Base-by-base conservation (phyloP, 352 stramenopile species). In the Hyaloperonospora arabidopsidis region DNA sequence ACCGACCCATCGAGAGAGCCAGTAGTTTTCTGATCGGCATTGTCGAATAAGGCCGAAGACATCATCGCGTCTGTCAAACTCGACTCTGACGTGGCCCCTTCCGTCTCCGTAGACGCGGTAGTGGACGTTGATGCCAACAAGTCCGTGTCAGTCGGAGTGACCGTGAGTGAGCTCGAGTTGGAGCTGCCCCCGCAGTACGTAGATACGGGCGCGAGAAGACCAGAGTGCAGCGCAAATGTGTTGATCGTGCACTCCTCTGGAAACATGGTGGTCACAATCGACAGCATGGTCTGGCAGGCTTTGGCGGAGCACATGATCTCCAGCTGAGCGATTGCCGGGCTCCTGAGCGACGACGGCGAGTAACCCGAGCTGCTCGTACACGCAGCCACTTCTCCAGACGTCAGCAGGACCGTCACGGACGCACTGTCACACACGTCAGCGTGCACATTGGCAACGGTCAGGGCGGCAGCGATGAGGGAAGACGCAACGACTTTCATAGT, bases 301-400 rank as follows among this genome's bases (percentile, higher is more conserved):
- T 54, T 49, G 57, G 45, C 68, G 21, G 57, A 49, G 57, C 67
- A 76, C 56, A 76, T 76, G 46, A 54, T 45, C 21, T 43, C 15
- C 49, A 68, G 50, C 54, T 68, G 25, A 28, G 51, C 45, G 22
- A 61, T 54, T n/a, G 62, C 57, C 5, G 67, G 67, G n/a, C 62
- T 52, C 29, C 41, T 18, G 38, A 72, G 51, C 48, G 67, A 76
- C 17, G 57, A 68, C 34, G 70, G 50, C 12, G 51, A 48, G 54
- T 76, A 76, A 19, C 60, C 60, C 5, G 67, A 76, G 32, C 65
- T 57, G 21, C 51, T 44, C 25, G 52, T 22, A 45, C 67, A 76
- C 38, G 46, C 53, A 22, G 53, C 70, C 28, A 49, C 64, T 45
- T 65, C 51, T 35, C 41, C 13, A 21, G 43, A 63, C 14, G 51